These are phyloP conservation scores for Actinidia chinensis DNA, from an alignment of 179 eudicot species.

Conservation along the genomic window DNA sequence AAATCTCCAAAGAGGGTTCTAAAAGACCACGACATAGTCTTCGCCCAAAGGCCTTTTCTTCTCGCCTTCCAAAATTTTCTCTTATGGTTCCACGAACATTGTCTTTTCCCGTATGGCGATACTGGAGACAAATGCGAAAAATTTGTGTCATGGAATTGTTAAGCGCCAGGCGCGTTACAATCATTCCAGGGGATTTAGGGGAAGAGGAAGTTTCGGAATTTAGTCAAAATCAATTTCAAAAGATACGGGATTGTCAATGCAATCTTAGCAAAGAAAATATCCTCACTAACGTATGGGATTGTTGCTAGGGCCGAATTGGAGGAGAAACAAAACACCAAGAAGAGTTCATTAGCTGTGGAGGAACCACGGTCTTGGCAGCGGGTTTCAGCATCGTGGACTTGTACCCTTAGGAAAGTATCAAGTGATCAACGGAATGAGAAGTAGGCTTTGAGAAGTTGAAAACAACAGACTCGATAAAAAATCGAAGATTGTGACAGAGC, in stretches of 20 bases:
- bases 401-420: slow-evolving; percentile 3
- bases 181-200: not conserved
- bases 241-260: not conserved
- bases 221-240: not conserved
- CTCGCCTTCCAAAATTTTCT: not conserved
- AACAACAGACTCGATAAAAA: not conserved
- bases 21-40: slow-evolving; percentile 13
- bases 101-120: slow-evolving; percentile 10
- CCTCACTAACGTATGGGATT: slow-evolving; percentile 9
- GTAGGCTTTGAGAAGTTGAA: not conserved
- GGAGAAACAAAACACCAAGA: slow-evolving; percentile 4
- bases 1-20: slow-evolving; percentile 13
- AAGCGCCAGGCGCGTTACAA: not conserved
- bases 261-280: slow-evolving; percentile 4
- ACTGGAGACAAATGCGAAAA: slow-evolving; percentile 18
- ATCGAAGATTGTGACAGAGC: slow-evolving; percentile 8
- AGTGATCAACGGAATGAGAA: not conserved
- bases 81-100: slow-evolving; percentile 10
- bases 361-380: not conserved
- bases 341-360: not conserved
- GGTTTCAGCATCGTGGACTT: slow-evolving; percentile 15
- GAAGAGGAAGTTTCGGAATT: slow-evolving; percentile 22
- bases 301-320: slow-evolving; percentile 5
- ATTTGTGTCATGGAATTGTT: slow-evolving; percentile 12
- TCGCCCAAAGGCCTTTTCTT: slow-evolving; percentile 14